Evolutionary conservation across 345 rosid species (phyloP), one percentile per base, ranked within the genome.

Genomic region (Lumnitzera littorea): DNA sequence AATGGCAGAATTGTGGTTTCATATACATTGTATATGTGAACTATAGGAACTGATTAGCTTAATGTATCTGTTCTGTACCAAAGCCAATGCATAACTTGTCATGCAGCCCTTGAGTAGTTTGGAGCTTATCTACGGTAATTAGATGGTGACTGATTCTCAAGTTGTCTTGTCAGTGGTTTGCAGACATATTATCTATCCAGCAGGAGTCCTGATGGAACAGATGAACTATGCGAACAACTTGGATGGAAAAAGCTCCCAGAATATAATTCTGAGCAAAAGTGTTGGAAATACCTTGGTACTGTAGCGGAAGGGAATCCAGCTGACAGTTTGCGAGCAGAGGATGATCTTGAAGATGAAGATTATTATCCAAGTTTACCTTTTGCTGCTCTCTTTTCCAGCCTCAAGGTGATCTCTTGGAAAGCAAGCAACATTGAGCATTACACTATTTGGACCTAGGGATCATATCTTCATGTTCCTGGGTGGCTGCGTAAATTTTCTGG

Each of bases 341-440:
- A 94, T 73, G 99, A 94, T 60, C 74, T 80, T 10, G 91, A 81
- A 72, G 97, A 94, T 58, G 90, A 84, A 70, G 95, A 90, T 74
- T 90, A 84, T 56, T 86, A 80, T 63, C 90, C 96, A 53, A 90
- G 97, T 77, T 76, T 94, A 83, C 97, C 97, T 61, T 94, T 94
- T 74, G 88, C 97, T 58, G 91, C 95, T 62, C 84, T 94, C 27
- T 88, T 87, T 75, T 87, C 99, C 41, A 83, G 82, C 72, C 81
- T 90, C 48, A 90, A 90, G 96, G 99, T 90, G 68, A 54, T 23
- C 4, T 13, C 50, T 67, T 50, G 25, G 15, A 17, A 14, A 36
- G 43, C 43, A 36, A 36, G 43, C 43, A 36, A 7, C 1, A 36
- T 7, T 36, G 43, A 36, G 43, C 43, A 36, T 36, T 36, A 9